Evolutionary conservation across 441 rosid species (phyloP).

Genomic region (Cnidoscolus chayamansa): DNA sequence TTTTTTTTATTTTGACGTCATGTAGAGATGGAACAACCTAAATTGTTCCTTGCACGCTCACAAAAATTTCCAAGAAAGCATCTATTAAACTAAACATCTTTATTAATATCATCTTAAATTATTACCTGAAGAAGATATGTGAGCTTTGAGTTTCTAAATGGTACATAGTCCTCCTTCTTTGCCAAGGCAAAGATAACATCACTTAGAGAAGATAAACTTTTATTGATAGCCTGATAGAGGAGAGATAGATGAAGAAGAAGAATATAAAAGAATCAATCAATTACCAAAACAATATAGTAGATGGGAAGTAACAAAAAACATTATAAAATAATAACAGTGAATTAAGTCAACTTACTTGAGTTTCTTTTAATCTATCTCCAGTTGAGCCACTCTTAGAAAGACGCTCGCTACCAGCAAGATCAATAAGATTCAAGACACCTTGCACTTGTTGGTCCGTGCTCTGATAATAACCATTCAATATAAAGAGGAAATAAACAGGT

Average conservation of each 20-base stretch:
- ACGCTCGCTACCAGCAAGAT: constrained; percentile 97
- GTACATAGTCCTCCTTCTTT: constrained; percentile 94
- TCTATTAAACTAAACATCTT: not conserved
- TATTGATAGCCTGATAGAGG: constrained; percentile 75
- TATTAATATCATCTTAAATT: not conserved
- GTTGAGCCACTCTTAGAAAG: constrained; percentile 94
- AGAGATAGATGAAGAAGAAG: not conserved
- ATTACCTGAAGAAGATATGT: constrained; percentile 95
- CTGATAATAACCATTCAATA: constrained; percentile 32
- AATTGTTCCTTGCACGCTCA: not conserved
- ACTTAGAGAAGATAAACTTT: constrained; percentile 79
- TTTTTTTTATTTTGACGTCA: not conserved
- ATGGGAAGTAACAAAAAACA: not conserved
- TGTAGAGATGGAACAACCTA: not conserved
- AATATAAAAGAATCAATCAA: not conserved
- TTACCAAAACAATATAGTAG: not conserved
- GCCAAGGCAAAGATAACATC: constrained; percentile 95
- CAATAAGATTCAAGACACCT: constrained; percentile 86
- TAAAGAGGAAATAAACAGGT: not conserved
- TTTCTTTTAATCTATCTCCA: constrained; percentile 87
- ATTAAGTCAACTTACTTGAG: constrained; percentile 31
- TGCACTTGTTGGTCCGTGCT: constrained; percentile 91
- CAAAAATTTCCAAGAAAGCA: not conserved
- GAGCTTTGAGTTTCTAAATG: constrained; percentile 92
- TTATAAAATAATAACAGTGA: not conserved